Evolutionary conservation across 352 stramenopile species (phyloP).

Genomic region (Peronosclerospora sorghi): DNA sequence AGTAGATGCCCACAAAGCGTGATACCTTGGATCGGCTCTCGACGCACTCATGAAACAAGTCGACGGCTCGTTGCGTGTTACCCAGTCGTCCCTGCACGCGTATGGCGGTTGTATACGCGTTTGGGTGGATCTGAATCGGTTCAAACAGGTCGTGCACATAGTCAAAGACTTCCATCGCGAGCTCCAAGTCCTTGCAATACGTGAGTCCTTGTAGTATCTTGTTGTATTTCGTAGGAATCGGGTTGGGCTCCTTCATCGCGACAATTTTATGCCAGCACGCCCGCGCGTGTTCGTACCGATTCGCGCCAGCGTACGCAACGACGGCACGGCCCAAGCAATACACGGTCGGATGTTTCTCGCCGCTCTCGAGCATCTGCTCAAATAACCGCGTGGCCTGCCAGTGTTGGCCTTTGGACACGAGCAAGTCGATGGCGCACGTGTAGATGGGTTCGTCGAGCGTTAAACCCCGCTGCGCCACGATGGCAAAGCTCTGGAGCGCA

Average conservation of each 20-base stretch:
- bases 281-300: slow-evolving; percentile 45
- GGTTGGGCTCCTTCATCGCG: slow-evolving; percentile 29
- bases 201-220: slow-evolving; percentile 51
- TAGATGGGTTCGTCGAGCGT: slow-evolving; percentile 59
- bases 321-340: slow-evolving; percentile 75
- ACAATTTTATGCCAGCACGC: slow-evolving; percentile 67
- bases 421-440: slow-evolving; percentile 57
- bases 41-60: slow-evolving; percentile 64
- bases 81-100: slow-evolving; percentile 59
- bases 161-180: slow-evolving; percentile 55
- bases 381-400: slow-evolving; percentile 66
- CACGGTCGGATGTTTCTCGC: slow-evolving; percentile 43
- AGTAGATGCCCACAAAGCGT: slow-evolving; percentile 45
- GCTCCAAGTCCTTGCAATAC: slow-evolving; percentile 44
- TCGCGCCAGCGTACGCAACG: slow-evolving; percentile 61
- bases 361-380: slow-evolving; percentile 50
- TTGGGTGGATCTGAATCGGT: slow-evolving; percentile 32
- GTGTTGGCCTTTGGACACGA: slow-evolving; percentile 40
- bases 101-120: slow-evolving; percentile 54
- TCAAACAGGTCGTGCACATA: slow-evolving; percentile 41
- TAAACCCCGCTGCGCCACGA: slow-evolving; percentile 37
- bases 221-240: slow-evolving; percentile 42
- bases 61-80: slow-evolving; percentile 45
- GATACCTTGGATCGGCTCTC: slow-evolving; percentile 32
- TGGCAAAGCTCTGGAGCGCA: slow-evolving; percentile 65